These are phyloP conservation scores for Suhomyces faveliae DNA, from an alignment of 805 yeast species.

Conservation along the genomic window DNA sequence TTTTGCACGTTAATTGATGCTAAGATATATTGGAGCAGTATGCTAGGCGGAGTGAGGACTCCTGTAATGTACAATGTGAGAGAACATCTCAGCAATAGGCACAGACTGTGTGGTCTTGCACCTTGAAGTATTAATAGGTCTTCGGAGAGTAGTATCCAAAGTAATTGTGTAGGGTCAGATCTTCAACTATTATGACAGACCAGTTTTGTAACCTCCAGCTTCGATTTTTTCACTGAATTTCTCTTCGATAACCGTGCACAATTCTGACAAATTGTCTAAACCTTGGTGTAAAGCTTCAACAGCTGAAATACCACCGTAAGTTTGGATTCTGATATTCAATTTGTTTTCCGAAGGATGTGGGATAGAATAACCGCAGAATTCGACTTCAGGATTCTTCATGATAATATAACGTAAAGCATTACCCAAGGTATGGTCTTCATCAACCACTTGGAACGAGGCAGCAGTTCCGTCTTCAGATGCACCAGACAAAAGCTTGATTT, in stretches of 20 bases:
- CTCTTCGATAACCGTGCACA: conserved; percentile 82
- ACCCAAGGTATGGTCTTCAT: conserved; percentile 96
- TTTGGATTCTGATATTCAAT: conserved; percentile 88
- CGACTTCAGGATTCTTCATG: conserved; percentile 97
- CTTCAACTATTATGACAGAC: conserved; percentile 6
- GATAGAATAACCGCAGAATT: conserved; percentile 96
- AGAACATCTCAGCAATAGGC: neutral
- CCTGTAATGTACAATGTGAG: conserved; percentile 1
- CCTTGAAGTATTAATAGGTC: neutral
- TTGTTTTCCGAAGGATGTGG: conserved; percentile 97
- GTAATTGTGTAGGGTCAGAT: conserved; percentile 41
- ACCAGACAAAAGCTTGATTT: conserved; percentile 74
- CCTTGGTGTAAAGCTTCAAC: conserved; percentile 93
- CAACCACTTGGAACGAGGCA: conserved; percentile 87
- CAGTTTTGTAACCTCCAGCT: conserved; percentile 50
- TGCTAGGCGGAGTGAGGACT: neutral
- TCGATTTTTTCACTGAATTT: conserved; percentile 69
- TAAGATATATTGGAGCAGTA: neutral
- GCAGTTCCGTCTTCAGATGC: conserved; percentile 91
- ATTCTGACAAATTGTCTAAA: conserved; percentile 73
- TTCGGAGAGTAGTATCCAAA: neutral
- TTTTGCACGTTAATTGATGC: neutral
- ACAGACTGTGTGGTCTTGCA: conserved; percentile 2
- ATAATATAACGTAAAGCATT: conserved; percentile 90
- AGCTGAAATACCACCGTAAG: conserved; percentile 83